A percentile compares a stretch with the other conserved stretches of the same genome.
Conservation (phyloP, 805 yeast species). For the Cyberlindnera petersonii region DNA sequence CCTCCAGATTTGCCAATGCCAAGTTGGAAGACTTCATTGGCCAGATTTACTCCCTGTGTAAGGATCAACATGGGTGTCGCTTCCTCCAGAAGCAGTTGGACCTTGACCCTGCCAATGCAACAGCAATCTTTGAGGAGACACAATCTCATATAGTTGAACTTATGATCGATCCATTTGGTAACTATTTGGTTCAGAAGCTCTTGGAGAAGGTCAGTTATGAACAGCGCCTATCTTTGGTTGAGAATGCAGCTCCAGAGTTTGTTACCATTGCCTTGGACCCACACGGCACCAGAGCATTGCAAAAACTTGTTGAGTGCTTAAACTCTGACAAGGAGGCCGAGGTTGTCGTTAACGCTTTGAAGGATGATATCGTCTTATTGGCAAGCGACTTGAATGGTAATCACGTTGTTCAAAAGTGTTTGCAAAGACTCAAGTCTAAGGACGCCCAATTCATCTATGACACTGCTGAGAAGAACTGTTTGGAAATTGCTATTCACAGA, state of each 20-base stretch:
- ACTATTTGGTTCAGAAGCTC: slow-evolving; percentile 86
- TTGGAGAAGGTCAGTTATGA: slow-evolving; percentile 68
- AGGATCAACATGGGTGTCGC: slow-evolving; percentile 96
- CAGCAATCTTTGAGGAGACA: slow-evolving; percentile 77
- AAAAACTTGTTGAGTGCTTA: slow-evolving; percentile 83
- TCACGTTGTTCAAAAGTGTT: slow-evolving; percentile 91
- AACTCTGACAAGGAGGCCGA: slow-evolving; percentile 66
- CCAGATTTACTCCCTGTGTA: slow-evolving; percentile 75
- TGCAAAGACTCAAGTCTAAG: slow-evolving; percentile 62
- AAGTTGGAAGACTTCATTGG: slow-evolving; percentile 65
- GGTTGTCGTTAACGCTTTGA: slow-evolving; percentile 55
- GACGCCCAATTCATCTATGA: slow-evolving; percentile 87
- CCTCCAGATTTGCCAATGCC: slow-evolving; percentile 64
- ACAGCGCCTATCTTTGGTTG: slow-evolving; percentile 67
- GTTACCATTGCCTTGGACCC: slow-evolving; percentile 84
- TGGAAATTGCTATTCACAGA: slow-evolving; percentile 86
- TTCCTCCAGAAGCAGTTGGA: slow-evolving; percentile 87
- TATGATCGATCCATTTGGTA: slow-evolving; percentile 97
- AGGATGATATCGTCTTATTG: slow-evolving; percentile 69
- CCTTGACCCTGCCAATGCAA: slow-evolving; percentile 55
- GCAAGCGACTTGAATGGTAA: slow-evolving; percentile 93
- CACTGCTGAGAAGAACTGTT: slow-evolving; percentile 69
- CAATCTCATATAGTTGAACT: slow-evolving; percentile 74
- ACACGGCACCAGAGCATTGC: slow-evolving; percentile 95
- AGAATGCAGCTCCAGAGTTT: slow-evolving; percentile 68